Evolutionary conservation across 768 basidiomycete species (phyloP).

Genomic region (Hortiboletus campestris): DNA sequence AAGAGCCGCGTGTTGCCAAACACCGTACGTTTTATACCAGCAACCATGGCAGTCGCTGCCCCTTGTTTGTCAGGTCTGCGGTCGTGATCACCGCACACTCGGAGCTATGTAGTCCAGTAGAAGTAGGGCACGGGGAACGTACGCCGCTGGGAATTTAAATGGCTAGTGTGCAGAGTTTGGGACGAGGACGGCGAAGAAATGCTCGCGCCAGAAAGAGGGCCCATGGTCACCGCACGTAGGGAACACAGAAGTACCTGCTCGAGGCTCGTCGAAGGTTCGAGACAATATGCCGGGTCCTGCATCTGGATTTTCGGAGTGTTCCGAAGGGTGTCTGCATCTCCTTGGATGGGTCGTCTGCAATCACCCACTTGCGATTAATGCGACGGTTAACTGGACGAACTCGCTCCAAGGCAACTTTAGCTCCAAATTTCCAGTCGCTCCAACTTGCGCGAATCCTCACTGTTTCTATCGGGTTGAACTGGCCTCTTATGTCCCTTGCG

Average conservation of each 20-base stretch:
- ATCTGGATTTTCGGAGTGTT: too few species aligned
- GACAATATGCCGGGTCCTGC: too few species aligned
- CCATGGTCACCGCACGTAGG: background rate
- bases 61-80: background rate
- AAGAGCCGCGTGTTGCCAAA: background rate
- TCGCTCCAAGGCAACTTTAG: too few species aligned
- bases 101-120: background rate
- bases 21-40: conserved; percentile 5
- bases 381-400: too few species aligned
- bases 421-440: background rate
- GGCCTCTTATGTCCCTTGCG: too few species aligned
- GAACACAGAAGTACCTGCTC: background rate
- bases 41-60: background rate
- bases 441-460: background rate
- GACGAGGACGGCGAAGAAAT: background rate
- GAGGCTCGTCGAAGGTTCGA: too few species aligned
- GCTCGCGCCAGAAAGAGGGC: background rate
- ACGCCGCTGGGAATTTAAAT: background rate
- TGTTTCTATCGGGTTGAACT: background rate
- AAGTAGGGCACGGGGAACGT: background rate
- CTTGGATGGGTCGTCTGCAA: too few species aligned
- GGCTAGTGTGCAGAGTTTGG: background rate
- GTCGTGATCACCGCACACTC: background rate
- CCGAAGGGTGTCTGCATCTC: too few species aligned
- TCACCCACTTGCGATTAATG: too few species aligned